Evolutionary conservation across 1,284 basidiomycete genomes (phyloP), one percentile per base, ranked within the genome.

Genomic region (Ustilago sp.): DNA sequence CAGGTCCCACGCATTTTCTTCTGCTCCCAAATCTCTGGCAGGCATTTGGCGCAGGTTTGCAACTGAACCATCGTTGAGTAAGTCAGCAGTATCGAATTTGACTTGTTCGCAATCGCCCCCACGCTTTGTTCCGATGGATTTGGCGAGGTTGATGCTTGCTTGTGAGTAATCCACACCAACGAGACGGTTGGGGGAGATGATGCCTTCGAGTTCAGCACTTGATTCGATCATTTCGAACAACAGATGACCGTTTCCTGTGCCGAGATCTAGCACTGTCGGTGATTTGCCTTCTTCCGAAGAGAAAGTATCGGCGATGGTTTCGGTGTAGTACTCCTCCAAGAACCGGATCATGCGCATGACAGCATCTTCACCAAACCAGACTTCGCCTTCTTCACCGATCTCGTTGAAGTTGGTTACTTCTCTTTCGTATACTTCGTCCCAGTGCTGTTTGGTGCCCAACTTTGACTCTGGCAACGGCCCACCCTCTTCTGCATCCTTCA

Each of bases 341-440:
- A 73, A 83, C 2, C 62, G 57, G 34, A 87, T 90, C 93, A 95
- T 94, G 76, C 93, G 93, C 78, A 92, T 90, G 1, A 93, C 90
- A 31, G 90, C 91, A 71, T 94, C 92, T 73, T 90, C 88, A 13
- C 94, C 94, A 80, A 95, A 95, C 94, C 94, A 95, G 32, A 94
- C 89, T 87, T 95, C 94, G 43, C 94, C 94, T 84, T 94, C 93
- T 85, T 95, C 93, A 12, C 93, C 92, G 55, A 91, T 90, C 59
- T 94, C 93, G 43, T 91, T 87, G 76, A 93, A 95, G 81, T 92
- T 93, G 51, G 86, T 86, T 19, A 94, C 87, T 81, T 95, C 94
- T 58, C 89, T 88, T 39, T 45, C 67, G 53, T 74, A 74, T 11
- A 59, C 74, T 19, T 67, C 34, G 45, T 67, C 75, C 77, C 76